phyloP scores from a whole-genome alignment of 2,329 filamentous ascomycete genomes.

The Colletotrichum chrysophilum region DNA sequence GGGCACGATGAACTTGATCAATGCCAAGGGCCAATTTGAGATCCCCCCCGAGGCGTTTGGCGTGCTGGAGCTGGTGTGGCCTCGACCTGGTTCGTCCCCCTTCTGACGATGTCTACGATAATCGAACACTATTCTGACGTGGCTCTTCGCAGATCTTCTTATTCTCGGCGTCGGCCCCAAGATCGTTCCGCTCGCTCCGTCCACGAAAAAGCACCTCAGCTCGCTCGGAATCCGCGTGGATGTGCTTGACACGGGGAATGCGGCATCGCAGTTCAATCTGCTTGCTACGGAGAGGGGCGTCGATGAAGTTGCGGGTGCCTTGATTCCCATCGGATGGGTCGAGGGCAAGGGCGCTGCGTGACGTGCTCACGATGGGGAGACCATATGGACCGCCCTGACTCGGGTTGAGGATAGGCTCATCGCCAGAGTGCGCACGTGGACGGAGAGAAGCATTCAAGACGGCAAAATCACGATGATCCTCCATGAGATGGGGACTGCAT shows the following conservation, averaged over 20 bases:
- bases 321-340: constrained; percentile 86
- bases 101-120: not conserved
- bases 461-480: not conserved
- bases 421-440: not conserved
- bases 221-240: constrained; percentile 85
- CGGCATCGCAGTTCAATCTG: constrained; percentile 92
- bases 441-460: not conserved
- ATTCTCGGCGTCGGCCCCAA: constrained; percentile 84
- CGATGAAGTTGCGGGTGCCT: constrained; percentile 81
- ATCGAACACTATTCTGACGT: not conserved
- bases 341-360: constrained; percentile 55
- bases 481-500: not conserved
- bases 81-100: constrained; percentile 76
- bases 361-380: not conserved
- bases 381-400: not conserved
- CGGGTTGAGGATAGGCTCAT: not conserved
- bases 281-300: constrained; percentile 93
- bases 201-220: constrained; percentile 74
- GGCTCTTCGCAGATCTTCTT: constrained; percentile 70
- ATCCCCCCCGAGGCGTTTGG: constrained; percentile 74
- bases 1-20: constrained; percentile 58
- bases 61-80: constrained; percentile 79
- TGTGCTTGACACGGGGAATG: constrained; percentile 90
- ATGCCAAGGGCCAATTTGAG: constrained; percentile 83
- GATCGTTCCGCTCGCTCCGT: constrained; percentile 78